A percentile compares a stretch with the other conserved stretches of the same genome.
Evolutionary conservation across 202 grass and related monocot species (phyloP).

Genomic region (Zoysia matrella): DNA sequence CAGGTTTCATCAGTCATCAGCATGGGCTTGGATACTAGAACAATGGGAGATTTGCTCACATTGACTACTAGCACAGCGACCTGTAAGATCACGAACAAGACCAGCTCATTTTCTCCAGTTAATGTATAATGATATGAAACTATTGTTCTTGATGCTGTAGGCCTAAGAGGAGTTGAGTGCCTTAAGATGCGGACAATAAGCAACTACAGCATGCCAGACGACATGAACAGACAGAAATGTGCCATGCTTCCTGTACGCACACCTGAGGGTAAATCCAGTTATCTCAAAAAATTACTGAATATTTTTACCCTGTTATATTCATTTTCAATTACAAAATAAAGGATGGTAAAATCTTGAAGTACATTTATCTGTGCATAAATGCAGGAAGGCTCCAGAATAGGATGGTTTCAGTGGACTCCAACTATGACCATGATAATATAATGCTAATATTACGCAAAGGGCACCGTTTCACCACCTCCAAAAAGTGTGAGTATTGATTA

Average conservation of each 20-base stretch:
- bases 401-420: constrained; percentile 50
- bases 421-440: constrained; percentile 43
- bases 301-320: constrained; percentile 11
- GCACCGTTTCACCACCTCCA: constrained; percentile 46
- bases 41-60: constrained; percentile 52
- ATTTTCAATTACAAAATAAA: constrained; percentile 28
- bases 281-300: background rate
- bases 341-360: background rate
- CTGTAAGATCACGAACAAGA: constrained; percentile 52
- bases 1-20: constrained; percentile 58
- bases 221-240: constrained; percentile 47
- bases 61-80: constrained; percentile 61
- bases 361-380: constrained; percentile 36
- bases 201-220: constrained; percentile 38
- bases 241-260: constrained; percentile 43
- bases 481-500: constrained; percentile 58
- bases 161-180: constrained; percentile 61
- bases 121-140: constrained; percentile 3
- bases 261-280: constrained; percentile 45
- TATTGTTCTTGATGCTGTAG: constrained; percentile 21
- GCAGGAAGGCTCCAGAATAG: constrained; percentile 60
- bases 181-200: constrained; percentile 57
- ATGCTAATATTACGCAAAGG: constrained; percentile 62
- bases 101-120: constrained; percentile 17
- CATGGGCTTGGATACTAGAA: constrained; percentile 46